Evolutionary conservation across 345 rosid species (phyloP), one percentile per base, ranked within the genome.

Genomic region (Camelina hispida): DNA sequence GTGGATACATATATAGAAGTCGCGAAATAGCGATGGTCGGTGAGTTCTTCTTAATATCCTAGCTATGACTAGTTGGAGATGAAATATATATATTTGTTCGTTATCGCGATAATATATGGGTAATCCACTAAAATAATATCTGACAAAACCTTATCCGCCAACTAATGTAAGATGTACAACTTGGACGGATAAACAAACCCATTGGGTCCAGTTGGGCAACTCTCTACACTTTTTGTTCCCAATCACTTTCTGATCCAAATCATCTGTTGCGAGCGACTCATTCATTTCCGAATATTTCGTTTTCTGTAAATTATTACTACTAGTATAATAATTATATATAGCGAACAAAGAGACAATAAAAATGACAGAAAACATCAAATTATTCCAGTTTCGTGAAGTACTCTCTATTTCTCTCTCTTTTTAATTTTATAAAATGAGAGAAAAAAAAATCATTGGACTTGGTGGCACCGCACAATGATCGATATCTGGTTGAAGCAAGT

Each of bases 401-500:
- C 23, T 42, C 37, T 53, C 13, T 37, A 32, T 30, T 17, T 53
- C 28, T 47, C 6, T 34, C 37, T 34, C 2, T 34, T 7, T 34
- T 16, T 58, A 58, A n/a, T n/a, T n/a, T 5, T 7, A 55, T 7
- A 7, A 28, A 12, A 16, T 3, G 20, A 47, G 53, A 28, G 5
- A 13, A 9, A 2, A 72, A 55, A n/a, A 34, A 9, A 40, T 8
- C 1, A 46, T 46, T 50, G 50, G 57, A n/a, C 1, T 22, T 34
- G 30, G 30, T 11, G 67, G 35, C 35, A 32, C 72, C 66, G 53
- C 78, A 37, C 61, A 48, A 58, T 59, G 35, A 48, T 38, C 13
- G 51, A 57, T 13, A 74, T 58, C 23, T 48, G 28, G 37, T 58
- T 37, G 53, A 13, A 58, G 44, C 78, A 74, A 74, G 72, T 66